phyloP scores from a whole-genome alignment of 805 yeast species.

The Candida takata region DNA sequence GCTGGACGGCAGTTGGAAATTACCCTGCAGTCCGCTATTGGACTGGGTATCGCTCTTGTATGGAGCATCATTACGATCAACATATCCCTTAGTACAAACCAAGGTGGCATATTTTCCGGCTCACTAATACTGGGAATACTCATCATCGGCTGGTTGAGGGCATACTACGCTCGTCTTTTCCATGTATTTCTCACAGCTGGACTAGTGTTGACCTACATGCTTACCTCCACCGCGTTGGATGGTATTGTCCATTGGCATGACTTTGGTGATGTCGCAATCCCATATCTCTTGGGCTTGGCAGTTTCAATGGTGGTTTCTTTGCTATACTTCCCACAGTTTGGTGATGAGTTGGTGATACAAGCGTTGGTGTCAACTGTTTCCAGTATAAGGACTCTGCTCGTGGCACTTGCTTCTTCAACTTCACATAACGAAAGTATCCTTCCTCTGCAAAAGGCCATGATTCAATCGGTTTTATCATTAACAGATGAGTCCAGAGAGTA shows the following conservation, averaged over 20 bases:
- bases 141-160: conserved; percentile 34
- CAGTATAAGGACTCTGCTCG: conserved; percentile 22
- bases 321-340: conserved; percentile 33
- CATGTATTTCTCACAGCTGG: conserved; percentile 32
- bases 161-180: conserved; percentile 33
- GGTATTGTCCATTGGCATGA: conserved; percentile 26
- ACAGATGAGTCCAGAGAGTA: conserved; percentile 39
- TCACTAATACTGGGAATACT: conserved; percentile 34
- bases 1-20: conserved; percentile 42
- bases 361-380: conserved; percentile 22
- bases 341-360: conserved; percentile 28
- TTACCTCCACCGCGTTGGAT: conserved; percentile 19
- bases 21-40: conserved; percentile 32
- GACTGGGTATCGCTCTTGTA: conserved; percentile 35
- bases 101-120: conserved; percentile 40
- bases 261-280: conserved; percentile 37
- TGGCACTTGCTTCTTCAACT: conserved; percentile 4
- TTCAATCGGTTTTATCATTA: conserved; percentile 25
- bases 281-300: conserved; percentile 37
- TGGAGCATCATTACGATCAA: conserved; percentile 39
- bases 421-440: conserved; percentile 15
- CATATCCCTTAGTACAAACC: conserved; percentile 33
- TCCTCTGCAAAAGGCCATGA: conserved; percentile 25
- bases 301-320: conserved; percentile 30
- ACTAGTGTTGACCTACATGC: conserved; percentile 29